A percentile compares a stretch with the other conserved stretches of the same genome.
phyloP scores from a whole-genome alignment of 2,329 filamentous ascomycete genomes.

The Talaromyces islandicus region DNA sequence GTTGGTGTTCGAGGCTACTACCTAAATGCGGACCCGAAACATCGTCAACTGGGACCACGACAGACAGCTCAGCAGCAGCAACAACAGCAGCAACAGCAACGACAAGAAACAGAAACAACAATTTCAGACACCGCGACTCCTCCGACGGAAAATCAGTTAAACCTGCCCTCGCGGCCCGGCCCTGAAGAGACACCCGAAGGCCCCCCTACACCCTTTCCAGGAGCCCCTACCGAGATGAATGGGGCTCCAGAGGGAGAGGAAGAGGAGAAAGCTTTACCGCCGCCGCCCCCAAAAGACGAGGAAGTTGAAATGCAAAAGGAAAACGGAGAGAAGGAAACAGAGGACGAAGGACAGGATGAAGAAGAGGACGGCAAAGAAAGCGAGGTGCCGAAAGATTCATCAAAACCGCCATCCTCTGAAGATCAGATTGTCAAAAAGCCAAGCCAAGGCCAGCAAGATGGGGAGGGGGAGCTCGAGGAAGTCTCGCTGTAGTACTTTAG shows the following conservation, averaged over 20 bases:
- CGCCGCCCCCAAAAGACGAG: constrained; percentile 15
- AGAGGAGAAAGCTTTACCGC: constrained; percentile 12
- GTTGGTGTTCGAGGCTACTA: constrained; percentile 95
- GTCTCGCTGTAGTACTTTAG: constrained; percentile 14
- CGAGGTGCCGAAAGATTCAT: constrained; percentile 7
- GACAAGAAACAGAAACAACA: constrained; percentile 1
- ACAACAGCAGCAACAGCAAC: constrained; percentile 14
- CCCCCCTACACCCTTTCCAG: constrained; percentile 20
- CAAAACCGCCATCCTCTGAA: constrained; percentile 4
- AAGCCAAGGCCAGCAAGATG: constrained; percentile 6
- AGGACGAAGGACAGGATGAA: constrained; percentile 12
- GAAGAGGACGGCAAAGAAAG: neutral
- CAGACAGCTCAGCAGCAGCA: constrained; percentile 26
- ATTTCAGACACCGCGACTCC: constrained; percentile 8
- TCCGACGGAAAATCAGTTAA: constrained; percentile 16
- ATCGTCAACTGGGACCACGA: constrained; percentile 45
- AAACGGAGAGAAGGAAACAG: constrained; percentile 13
- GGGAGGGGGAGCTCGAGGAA: constrained; percentile 17
- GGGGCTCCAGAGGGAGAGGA: constrained; percentile 5
- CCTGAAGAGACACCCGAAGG: constrained; percentile 10
- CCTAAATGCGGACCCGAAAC: constrained; percentile 71
- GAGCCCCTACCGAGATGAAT: constrained; percentile 11
- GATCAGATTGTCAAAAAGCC: neutral
- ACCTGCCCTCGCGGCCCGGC: constrained; percentile 14
- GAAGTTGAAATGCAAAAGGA: constrained; percentile 13